Evolutionary conservation across 352 stramenopile species (phyloP).

Genomic region (Globisporangium yorkense): DNA sequence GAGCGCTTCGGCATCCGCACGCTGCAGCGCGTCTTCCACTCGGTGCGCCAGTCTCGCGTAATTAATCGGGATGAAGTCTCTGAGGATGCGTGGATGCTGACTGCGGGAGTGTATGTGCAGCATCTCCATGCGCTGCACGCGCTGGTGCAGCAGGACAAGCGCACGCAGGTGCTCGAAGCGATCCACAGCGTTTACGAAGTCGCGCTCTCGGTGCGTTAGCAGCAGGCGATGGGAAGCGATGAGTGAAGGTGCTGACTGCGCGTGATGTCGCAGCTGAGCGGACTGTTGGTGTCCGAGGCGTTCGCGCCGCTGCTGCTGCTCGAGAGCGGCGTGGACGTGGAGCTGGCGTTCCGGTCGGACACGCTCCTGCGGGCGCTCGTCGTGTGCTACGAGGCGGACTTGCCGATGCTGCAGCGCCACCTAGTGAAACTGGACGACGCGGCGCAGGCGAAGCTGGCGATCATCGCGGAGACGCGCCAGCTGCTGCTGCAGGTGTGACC

Average conservation of each 20-base stretch:
- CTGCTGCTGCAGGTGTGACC: conserved; percentile 31
- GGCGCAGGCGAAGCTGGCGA: conserved; percentile 17
- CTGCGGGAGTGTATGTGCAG: conserved; percentile 7
- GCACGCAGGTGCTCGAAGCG: conserved; percentile 32
- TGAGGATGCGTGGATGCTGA: background rate
- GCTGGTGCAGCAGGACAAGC: conserved; percentile 18
- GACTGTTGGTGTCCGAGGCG: conserved; percentile 16
- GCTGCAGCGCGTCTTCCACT: conserved; percentile 30
- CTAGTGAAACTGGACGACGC: conserved; percentile 38
- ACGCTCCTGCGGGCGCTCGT: conserved; percentile 46
- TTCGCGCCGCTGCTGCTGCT: conserved; percentile 29
- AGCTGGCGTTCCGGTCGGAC: conserved; percentile 18
- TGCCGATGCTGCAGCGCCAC: conserved; percentile 41
- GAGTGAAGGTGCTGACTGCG: background rate
- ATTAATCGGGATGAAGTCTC: too few relatives aligned
- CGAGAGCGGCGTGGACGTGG: conserved; percentile 19
- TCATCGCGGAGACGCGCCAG: conserved; percentile 43
- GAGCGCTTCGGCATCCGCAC: conserved; percentile 16
- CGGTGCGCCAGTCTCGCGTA: conserved; percentile 11
- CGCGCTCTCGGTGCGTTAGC: conserved; percentile 29
- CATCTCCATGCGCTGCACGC: conserved; percentile 36
- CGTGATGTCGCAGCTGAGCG: conserved; percentile 6
- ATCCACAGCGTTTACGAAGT: conserved; percentile 38
- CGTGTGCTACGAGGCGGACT: conserved; percentile 50
- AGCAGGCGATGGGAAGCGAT: background rate